These are phyloP conservation scores for Psophocarpus tetragonolobus DNA, from an alignment of 306 rosid genomes.

Conservation along the genomic window DNA sequence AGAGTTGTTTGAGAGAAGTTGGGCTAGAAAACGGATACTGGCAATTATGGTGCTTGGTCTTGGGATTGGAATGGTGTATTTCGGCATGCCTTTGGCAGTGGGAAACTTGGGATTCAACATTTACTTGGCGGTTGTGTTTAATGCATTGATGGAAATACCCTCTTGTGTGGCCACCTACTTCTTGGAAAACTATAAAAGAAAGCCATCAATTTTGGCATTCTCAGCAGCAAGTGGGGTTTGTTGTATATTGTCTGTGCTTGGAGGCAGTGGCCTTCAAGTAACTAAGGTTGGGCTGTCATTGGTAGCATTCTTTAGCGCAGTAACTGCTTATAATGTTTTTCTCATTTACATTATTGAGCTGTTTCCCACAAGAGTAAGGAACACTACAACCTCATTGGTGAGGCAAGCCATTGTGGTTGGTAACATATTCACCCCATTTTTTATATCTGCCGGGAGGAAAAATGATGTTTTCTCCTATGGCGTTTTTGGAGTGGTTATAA, in stretches of 20 bases:
- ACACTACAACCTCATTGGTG: constrained; percentile 44
- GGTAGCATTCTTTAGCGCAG: constrained; percentile 38
- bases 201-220: constrained; percentile 28
- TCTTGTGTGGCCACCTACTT: constrained; percentile 33
- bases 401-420: constrained; percentile 44
- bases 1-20: constrained; percentile 26
- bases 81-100: constrained; percentile 48
- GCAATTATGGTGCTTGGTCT: constrained; percentile 32
- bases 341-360: constrained; percentile 46
- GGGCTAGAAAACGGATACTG: constrained; percentile 28
- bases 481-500: constrained; percentile 29
- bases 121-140: constrained; percentile 41
- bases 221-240: constrained; percentile 28
- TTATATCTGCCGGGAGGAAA: constrained; percentile 41
- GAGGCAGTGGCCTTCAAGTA: not conserved
- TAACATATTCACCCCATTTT: constrained; percentile 32
- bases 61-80: constrained; percentile 52
- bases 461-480: constrained; percentile 37
- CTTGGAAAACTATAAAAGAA: constrained; percentile 26
- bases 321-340: constrained; percentile 37
- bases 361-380: constrained; percentile 58
- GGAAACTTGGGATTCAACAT: constrained; percentile 50
- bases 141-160: constrained; percentile 48
- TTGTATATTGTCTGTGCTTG: constrained; percentile 30
- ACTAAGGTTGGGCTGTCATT: constrained; percentile 35